phyloP scores from a whole-genome alignment of 495 filamentous ascomycete species.

The Neurospora tetrasperma region DNA sequence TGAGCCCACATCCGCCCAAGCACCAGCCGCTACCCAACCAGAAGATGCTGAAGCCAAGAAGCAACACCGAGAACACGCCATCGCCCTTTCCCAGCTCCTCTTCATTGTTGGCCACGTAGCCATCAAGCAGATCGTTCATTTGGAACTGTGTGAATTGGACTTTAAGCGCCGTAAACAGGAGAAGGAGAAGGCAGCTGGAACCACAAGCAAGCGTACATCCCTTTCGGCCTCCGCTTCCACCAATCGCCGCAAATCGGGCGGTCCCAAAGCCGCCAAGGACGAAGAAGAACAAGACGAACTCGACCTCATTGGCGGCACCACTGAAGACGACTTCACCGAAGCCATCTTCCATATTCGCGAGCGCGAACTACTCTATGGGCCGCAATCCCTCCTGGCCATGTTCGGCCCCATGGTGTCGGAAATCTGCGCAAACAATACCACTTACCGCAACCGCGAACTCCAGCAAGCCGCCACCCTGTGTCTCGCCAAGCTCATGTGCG shows the following conservation, averaged over 20 bases:
- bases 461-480: conserved; percentile 94
- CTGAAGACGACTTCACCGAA: conserved; percentile 97
- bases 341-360: conserved; percentile 92
- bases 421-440: conserved; percentile 88
- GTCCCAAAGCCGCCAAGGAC: conserved; percentile 32
- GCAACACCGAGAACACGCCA: conserved; percentile 49
- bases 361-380: conserved; percentile 82
- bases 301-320: conserved; percentile 92
- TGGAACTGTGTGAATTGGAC: conserved; percentile 93
- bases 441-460: conserved; percentile 74
- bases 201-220: conserved; percentile 23
- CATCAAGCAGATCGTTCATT: conserved; percentile 98
- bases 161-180: conserved; percentile 95
- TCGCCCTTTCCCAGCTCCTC: conserved; percentile 78
- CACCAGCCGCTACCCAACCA: conserved; percentile 22
- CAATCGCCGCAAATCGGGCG: not conserved
- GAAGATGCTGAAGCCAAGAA: conserved; percentile 19
- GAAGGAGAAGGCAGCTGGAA: conserved; percentile 63
- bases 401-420: conserved; percentile 88
- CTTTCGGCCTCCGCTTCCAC: conserved; percentile 15
- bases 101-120: conserved; percentile 96
- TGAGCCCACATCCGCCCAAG: conserved; percentile 16
- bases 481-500: conserved; percentile 96
- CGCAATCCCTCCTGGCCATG: conserved; percentile 70
- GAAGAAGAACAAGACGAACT: conserved; percentile 71